Evolutionary conservation across 495 filamentous ascomycete genomes (phyloP).

Genomic region (Podospora appendiculata): DNA sequence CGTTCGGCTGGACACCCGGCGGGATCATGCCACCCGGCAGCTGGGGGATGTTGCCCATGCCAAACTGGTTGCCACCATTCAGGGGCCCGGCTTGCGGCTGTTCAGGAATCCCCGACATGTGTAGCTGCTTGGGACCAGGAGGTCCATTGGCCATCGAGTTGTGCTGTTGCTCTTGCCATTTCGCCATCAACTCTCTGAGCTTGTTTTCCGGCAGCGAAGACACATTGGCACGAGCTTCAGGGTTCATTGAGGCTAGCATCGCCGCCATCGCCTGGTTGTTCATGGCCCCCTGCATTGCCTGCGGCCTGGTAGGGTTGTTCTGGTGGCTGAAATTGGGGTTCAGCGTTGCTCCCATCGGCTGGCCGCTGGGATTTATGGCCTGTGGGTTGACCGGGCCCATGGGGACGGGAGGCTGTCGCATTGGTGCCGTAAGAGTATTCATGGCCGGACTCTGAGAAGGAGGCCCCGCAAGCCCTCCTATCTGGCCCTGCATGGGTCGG

Average conservation of each 20-base stretch:
- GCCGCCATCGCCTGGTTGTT: slow-evolving; percentile 12
- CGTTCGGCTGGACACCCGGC: not conserved
- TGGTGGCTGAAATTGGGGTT: slow-evolving; percentile 26
- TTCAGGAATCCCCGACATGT: slow-evolving; percentile 15
- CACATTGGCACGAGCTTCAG: slow-evolving; percentile 22
- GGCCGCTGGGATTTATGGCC: slow-evolving; percentile 30
- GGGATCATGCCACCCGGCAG: slow-evolving; percentile 7
- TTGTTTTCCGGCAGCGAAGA: slow-evolving; percentile 29
- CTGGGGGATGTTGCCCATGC: slow-evolving; percentile 8
- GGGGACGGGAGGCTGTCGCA: slow-evolving; percentile 34
- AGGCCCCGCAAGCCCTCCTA: slow-evolving; percentile 32
- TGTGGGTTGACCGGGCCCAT: slow-evolving; percentile 31
- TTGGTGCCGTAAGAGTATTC: slow-evolving; percentile 41
- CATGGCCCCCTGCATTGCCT: slow-evolving; percentile 11
- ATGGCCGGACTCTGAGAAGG: slow-evolving; percentile 46
- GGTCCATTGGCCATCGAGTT: slow-evolving; percentile 6
- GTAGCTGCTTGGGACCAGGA: slow-evolving; percentile 8
- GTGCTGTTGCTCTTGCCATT: slow-evolving; percentile 25
- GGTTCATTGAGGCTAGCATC: slow-evolving; percentile 24
- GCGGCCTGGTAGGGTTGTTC: slow-evolving; percentile 18
- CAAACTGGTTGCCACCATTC: slow-evolving; percentile 13
- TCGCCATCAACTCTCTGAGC: slow-evolving; percentile 32
- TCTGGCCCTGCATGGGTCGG: slow-evolving; percentile 39
- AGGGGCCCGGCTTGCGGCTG: slow-evolving; percentile 10
- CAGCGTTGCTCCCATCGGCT: slow-evolving; percentile 20